Base-by-base conservation (phyloP, 2,329 filamentous ascomycete genomes). In the Taxawa tesnikishii region DNA sequence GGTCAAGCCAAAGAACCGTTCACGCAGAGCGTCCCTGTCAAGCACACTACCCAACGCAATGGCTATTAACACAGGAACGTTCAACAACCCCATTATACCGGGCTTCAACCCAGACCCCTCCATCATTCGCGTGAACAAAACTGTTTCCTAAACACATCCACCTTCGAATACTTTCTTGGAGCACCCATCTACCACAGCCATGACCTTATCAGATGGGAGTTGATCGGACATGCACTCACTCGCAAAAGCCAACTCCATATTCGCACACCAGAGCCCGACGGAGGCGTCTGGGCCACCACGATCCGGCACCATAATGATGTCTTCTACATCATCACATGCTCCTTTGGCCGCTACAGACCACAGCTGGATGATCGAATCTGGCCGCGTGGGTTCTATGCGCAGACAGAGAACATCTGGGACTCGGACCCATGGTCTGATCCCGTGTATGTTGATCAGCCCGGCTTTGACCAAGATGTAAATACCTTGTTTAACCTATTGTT, bases 81-180 rank as follows among this genome's bases (percentile, higher is more conserved):
- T n/a, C n/a, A n/a, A n/a, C n/a, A 60, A 75, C 43, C 73, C 71
- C 2, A 62, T 75, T 13, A 56, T 76, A 24, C 58, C 61, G 2
- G 72, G 73, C 15, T 76, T 74, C 54, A 75, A 76, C 34, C 70
- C 73, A 5, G 73, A 78, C 40, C 73, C 73, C 0, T 73, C 70
- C 1, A 60, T 71, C 24, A 40, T 69, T 8, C 55, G 66, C 3
- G 62, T 69, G 13, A 54, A 54, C 6, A 42, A 57, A 63, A 68
- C 42, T 77, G 67, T 46, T 77, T 69, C 47, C 60, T 77, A 16
- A 67, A 66, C 23, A 76, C 70, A 4, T 76, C 72, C 0, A 71
- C 69, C 0, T 77, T 78, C 36, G 72, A 77, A 46, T 72, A 64
- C 47, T 75, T 72, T 38, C 73, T 72, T 0, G 70, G 70, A 4